phyloP scores from a whole-genome alignment of 2,329 filamentous ascomycete species.

The Nemania serpens region DNA sequence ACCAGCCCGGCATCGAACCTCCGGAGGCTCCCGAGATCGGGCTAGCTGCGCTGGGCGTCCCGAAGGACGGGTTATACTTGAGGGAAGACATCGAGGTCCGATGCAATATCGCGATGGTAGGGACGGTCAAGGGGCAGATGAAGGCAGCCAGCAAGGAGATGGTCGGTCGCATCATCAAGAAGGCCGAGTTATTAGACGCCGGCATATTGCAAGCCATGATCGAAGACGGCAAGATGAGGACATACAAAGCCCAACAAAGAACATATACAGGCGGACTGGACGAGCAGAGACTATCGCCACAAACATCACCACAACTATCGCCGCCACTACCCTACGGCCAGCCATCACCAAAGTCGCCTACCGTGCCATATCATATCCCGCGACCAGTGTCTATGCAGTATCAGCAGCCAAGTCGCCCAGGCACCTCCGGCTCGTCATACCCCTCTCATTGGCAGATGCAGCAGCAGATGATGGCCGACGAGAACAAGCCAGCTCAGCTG shows the following conservation, averaged over 20 bases:
- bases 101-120: slow-evolving; percentile 68
- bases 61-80: slow-evolving; percentile 68
- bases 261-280: slow-evolving; percentile 33
- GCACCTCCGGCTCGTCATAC: slow-evolving; percentile 40
- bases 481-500: slow-evolving; percentile 25
- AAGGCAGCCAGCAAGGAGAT: slow-evolving; percentile 70
- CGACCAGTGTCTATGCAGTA: slow-evolving; percentile 45
- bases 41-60: slow-evolving; percentile 60
- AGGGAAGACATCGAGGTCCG: slow-evolving; percentile 73
- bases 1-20: slow-evolving; percentile 68
- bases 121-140: slow-evolving; percentile 69
- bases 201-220: slow-evolving; percentile 71
- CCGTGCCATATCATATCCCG: slow-evolving; percentile 48
- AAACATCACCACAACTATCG: slow-evolving; percentile 35
- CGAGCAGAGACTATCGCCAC: slow-evolving; percentile 35
- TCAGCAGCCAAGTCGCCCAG: slow-evolving; percentile 39
- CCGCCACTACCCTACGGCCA: slow-evolving; percentile 32
- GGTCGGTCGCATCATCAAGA: slow-evolving; percentile 71
- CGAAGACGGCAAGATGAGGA: slow-evolving; percentile 66
- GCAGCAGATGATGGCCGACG: slow-evolving; percentile 32
- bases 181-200: slow-evolving; percentile 70
- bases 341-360: slow-evolving; percentile 41
- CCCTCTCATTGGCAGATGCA: slow-evolving; percentile 38
- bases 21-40: slow-evolving; percentile 67
- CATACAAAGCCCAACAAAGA: slow-evolving; percentile 54